These are phyloP conservation scores for Anisodus tanguticus DNA, from an alignment of 257 asterid species.

Conservation along the genomic window DNA sequence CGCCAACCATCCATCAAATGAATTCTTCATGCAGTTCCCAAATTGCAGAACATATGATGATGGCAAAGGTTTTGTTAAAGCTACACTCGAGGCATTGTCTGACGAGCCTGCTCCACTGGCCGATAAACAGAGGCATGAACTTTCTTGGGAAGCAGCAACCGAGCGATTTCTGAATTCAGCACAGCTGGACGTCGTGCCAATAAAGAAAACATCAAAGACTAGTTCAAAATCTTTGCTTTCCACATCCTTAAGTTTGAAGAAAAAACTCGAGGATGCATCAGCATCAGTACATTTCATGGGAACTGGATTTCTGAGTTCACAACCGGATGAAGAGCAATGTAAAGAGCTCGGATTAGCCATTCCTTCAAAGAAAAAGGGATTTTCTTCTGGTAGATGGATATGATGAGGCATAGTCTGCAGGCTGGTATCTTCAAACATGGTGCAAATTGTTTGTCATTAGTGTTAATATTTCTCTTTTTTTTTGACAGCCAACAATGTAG, in stretches of 20 bases:
- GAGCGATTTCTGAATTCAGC: constrained; percentile 77
- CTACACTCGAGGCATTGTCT: constrained; percentile 63
- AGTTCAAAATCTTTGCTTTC: constrained; percentile 69
- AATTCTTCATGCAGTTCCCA: constrained; percentile 96
- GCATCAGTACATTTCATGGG: constrained; percentile 77
- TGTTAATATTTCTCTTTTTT: background rate
- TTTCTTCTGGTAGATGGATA: constrained; percentile 36
- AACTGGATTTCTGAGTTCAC: constrained; percentile 62
- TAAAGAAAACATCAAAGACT: constrained; percentile 49
- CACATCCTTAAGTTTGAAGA: constrained; percentile 59
- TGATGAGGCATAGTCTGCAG: background rate
- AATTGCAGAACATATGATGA: constrained; percentile 82
- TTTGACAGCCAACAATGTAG: background rate
- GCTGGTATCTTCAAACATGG: background rate
- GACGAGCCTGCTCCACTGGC: constrained; percentile 79
- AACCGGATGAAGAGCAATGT: constrained; percentile 81
- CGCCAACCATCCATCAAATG: constrained; percentile 93
- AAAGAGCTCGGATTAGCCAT: constrained; percentile 65
- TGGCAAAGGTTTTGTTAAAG: constrained; percentile 69
- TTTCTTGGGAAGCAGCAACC: constrained; percentile 98
- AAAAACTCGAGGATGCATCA: constrained; percentile 84
- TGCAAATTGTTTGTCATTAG: background rate
- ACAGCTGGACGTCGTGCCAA: constrained; percentile 52
- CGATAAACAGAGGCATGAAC: constrained; percentile 75
- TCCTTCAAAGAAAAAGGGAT: constrained; percentile 62